Conservation (phyloP, 176 grass and related monocot species). For the Pontederia paniculata region DNA sequence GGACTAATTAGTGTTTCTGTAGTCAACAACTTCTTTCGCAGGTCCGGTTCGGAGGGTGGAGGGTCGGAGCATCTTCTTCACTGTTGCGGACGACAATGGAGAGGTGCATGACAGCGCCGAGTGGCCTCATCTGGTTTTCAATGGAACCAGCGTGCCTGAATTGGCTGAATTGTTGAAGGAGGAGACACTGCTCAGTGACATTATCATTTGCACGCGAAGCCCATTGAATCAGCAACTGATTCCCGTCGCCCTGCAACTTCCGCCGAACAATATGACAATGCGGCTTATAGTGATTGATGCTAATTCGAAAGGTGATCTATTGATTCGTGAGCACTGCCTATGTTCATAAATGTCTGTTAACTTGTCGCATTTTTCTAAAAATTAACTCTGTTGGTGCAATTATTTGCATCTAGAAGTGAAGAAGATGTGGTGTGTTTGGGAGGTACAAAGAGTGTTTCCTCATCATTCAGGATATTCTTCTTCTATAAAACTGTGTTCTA, state of each 20-base stretch:
- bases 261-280: slow-evolving; percentile 10
- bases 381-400: too few relatives aligned
- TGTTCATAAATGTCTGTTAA: too few relatives aligned
- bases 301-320: slow-evolving; percentile 8
- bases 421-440: too few relatives aligned
- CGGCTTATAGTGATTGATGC: slow-evolving; percentile 8
- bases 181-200: background rate
- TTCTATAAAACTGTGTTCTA: too few relatives aligned
- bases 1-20: background rate
- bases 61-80: slow-evolving; percentile 19
- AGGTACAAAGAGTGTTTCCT: too few relatives aligned
- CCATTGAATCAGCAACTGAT: background rate
- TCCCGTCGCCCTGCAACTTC: slow-evolving; percentile 13
- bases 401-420: too few relatives aligned
- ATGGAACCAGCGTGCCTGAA: background rate
- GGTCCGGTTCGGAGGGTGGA: background rate
- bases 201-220: slow-evolving; percentile 14
- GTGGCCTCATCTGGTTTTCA: slow-evolving; percentile 4
- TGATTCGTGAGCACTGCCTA: too few relatives aligned
- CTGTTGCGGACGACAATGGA: slow-evolving; percentile 11
- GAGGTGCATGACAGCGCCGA: background rate
- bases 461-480: too few relatives aligned
- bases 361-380: too few relatives aligned
- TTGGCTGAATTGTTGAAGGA: slow-evolving; percentile 4
- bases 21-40: background rate